Base-by-base conservation (phyloP, 2,329 filamentous ascomycete genomes). In the Fusarium caatingaense region DNA sequence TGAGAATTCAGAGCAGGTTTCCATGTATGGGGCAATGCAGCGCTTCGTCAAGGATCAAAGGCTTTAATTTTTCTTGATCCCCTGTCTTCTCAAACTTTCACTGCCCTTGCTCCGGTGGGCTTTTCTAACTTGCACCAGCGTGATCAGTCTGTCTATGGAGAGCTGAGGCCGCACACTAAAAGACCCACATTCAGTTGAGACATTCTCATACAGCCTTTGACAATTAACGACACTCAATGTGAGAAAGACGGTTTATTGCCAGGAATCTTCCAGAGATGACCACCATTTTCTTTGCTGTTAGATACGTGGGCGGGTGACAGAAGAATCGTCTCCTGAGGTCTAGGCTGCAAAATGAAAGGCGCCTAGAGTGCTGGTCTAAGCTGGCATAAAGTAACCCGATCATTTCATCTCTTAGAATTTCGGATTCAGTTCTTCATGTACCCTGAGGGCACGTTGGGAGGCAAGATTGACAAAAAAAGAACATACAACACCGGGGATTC, bases 191-290 rank as follows among this genome's bases (percentile, higher is more conserved):
- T n/a, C 2, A 37, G 10, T 18, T 4, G 18, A n/a, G 18, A n/a
- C 10, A 1, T 37, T n/a, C 34, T 6, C 34, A n/a, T 6, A 12
- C 34, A 12, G 12, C 2, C 10, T n/a, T 11, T 4, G 6, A 37
- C 18, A n/a, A 11, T n/a, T 3, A 0, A 7, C 34, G 6, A 10
- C 10, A n/a, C 18, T n/a, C 2, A 12, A n/a, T 12, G 0, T 4
- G 3, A 12, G 6, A 34, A 16, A 6, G 2, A 10, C 6, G 9
- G 16, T 6, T 11, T 11, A 37, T 37, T 37, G 4, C 9, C 3
- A 32, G 15, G 15, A 32, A 16, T 16, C 1, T 9, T 1, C 8
- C 9, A 16, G 30, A 9, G 13, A 15, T 16, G 1, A 16, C 15
- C 4, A 16, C 15, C 30, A 5, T 16, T 4, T 16, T 32, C 15